Evolutionary conservation across 768 basidiomycete genomes (phyloP), one percentile per base, ranked within the genome.

Genomic region (Lentinula sp.): DNA sequence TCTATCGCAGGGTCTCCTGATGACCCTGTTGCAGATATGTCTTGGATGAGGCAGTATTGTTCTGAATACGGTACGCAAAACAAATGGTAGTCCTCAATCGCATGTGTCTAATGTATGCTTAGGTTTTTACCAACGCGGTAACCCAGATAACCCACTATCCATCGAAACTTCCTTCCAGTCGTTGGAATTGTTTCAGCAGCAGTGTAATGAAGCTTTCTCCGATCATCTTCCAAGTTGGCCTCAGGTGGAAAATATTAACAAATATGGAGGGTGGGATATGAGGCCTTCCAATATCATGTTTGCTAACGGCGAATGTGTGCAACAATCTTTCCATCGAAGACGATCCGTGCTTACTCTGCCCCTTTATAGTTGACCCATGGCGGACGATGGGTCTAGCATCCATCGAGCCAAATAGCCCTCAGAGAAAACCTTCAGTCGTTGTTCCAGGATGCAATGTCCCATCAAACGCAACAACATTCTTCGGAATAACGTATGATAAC

Each of bases 31-130:
- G 64, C 67, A 54, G 80, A 80, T 58, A 66, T 65, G 48, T 80
- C 79, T 7, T 82, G 80, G 80, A 81, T 80, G 79, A 74, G 80
- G 72, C 80, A 82, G 62, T 81, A 80, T 61, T 81, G 79, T 57
- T 80, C 80, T 0, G 79, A 82, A 66, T 81, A 79, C 61, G 80
- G 80, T 78, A 15, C 16, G 67, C 16, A 28, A 21, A 18, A 11
- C 59, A 32, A 31, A 42, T 16, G 6, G 5, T 34, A 10, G 9
- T 7, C 49, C 1, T 15, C 43, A 6, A 50, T 18, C 42, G 5
- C 59, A 21, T 59, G 42, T 28, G 45, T 10, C 13, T 18, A 2
- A 48, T 23, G 5, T 23, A 48, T 48, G 46, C 21, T n/a, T 49
- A 79, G 78, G 78, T 0, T 80, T 75, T 64, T 81, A 81, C 57